Evolutionary conservation across 257 asterid genomes (phyloP), one percentile per base, ranked within the genome.

Genomic region (Solanum arcanum): DNA sequence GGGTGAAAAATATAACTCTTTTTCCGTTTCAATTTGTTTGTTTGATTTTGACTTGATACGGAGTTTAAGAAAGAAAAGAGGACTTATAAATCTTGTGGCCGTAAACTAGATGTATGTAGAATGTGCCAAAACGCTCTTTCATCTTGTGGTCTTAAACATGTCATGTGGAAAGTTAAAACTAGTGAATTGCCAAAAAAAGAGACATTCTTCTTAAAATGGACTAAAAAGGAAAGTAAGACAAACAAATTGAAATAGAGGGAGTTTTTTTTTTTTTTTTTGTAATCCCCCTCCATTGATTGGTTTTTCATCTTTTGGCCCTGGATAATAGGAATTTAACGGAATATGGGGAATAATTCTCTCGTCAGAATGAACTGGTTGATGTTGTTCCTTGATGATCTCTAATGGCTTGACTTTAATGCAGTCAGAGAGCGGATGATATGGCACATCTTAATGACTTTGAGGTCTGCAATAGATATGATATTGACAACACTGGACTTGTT

Each of bases 401-500:
- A 73, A 87, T 59, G 60, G 77, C 49, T 90, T 86, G 86, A 68
- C 86, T 86, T 85, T 83, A 49, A 81, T 91, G 97, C 98, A 96
- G 98, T 82, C 96, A 94, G 86, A 95, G 98, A 93, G 92, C 92
- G 94, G 95, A 93, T 88, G 94, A 92, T 91, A 88, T 87, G 86
- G 89, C 91, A 83, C 96, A 93, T 91, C 95, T 94, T 84, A 88
- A 86, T 86, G 98, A 96, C 88, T 96, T 93, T 87, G 92, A 93
- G 89, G 91, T 93, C 70, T 96, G 99, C 90, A 94, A 93, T 83
- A 90, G 88, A 90, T 89, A 90, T 89, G 93, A 92, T 85, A 92
- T 96, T 83, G 99, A 96, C 91, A 96, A 93, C 92, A 96, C 98
- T 0, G 99, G 99, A 86, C 92, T 95, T 88, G 93, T 95, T 80